Base-by-base conservation (phyloP, 2,329 filamentous ascomycete genomes). In the Xenosphaeropsis pyriputrescens region DNA sequence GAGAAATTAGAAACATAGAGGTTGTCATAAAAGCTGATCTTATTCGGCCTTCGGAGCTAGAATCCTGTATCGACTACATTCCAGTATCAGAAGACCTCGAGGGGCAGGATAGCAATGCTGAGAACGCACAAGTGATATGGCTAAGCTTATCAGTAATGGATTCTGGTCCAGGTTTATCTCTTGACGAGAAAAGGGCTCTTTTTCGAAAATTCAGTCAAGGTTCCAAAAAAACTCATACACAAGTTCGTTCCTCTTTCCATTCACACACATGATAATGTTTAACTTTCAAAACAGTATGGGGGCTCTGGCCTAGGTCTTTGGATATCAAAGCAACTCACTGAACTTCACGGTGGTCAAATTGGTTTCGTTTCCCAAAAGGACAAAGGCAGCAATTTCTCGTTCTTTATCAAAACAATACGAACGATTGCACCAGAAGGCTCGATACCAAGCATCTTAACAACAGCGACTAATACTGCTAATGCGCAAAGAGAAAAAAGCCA, bases 181-280 rank as follows among this genome's bases (percentile, higher is more conserved):
- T 68, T 0, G 65, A 73, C 35, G 76, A 80, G 47, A 76, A 73
- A 53, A 75, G 75, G 43, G 58, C 73, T 7, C 62, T 83, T 0
- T 83, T 83, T 47, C 67, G 78, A 41, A 63, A 76, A 0, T 82
- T 82, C 55, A 75, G 72, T 5, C 78, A 83, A 54, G 77, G 76
- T 0, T 58, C 53, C 0, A 59, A 60, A 0, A 48, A 57, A 19
- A 64, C 61, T 0, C 61, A 64, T 41, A 75, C 44, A 30, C 69
- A 75, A 8, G 18, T 19, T 19, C 18, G 18, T 19, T 5, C 5
- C 8, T 19, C 18, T 19, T 19, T 8, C 8, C 5, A 19, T 5
- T 19, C 18, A 19, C n/a, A n/a, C n/a, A n/a, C n/a, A n/a, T n/a
- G n/a, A n/a, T n/a, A n/a, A n/a, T n/a, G n/a, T n/a, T 8, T 19